Conservation (phyloP, 306 rosid genomes). For the Trifolium dubium region DNA sequence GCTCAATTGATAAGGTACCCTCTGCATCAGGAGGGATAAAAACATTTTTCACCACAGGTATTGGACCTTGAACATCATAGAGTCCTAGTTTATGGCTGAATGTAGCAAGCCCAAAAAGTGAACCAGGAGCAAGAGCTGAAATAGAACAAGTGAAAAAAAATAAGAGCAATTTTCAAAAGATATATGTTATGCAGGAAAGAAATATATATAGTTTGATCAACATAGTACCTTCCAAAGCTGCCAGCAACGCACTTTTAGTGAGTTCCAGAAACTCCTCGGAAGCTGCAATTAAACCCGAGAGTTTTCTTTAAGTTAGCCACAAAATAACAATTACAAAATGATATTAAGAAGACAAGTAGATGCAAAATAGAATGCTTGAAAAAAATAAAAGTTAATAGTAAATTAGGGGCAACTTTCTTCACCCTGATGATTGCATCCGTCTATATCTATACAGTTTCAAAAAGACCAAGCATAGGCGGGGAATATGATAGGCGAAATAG, state of each 20-base stretch:
- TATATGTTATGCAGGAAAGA: conserved; percentile 36
- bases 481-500: neutral
- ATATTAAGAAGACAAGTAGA: conserved; percentile 1
- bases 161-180: conserved; percentile 32
- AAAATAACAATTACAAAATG: conserved; percentile 18
- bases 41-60: conserved; percentile 85
- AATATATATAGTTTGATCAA: conserved; percentile 28
- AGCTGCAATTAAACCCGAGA: conserved; percentile 64
- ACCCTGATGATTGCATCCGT: conserved; percentile 29
- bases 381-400: neutral
- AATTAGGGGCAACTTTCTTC: conserved; percentile 22
- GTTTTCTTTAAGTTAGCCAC: conserved; percentile 30
- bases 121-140: conserved; percentile 94
- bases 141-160: conserved; percentile 32
- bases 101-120: conserved; percentile 95
- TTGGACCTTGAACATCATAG: conserved; percentile 95
- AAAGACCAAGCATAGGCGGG: conserved; percentile 23
- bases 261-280: conserved; percentile 97
- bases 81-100: conserved; percentile 96
- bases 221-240: conserved; percentile 85
- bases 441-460: conserved; percentile 20
- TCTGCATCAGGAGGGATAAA: conserved; percentile 86
- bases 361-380: neutral
- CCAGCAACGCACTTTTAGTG: conserved; percentile 90
- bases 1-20: conserved; percentile 73